Evolutionary conservation across 2,329 filamentous ascomycete genomes (phyloP).

Genomic region (Talaromyces sp.): DNA sequence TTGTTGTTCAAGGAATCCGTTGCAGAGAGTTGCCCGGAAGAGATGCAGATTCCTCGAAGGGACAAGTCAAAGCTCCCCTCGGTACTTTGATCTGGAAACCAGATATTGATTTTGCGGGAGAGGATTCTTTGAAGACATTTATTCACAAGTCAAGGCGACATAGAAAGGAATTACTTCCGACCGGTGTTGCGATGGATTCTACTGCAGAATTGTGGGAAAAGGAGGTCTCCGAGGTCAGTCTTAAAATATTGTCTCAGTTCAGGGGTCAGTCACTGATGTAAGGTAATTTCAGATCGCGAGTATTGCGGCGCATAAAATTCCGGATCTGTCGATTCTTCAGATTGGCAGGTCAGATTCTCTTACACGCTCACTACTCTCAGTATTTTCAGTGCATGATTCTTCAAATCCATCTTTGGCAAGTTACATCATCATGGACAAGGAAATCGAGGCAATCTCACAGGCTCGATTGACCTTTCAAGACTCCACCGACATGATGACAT

Average conservation of each 20-base stretch:
- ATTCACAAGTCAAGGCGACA: not conserved
- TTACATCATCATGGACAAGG: not conserved
- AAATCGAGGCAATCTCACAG: not conserved
- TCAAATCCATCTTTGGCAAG: not conserved
- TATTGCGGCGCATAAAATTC: not conserved
- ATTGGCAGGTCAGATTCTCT: not conserved
- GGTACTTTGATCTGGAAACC: conserved; percentile 4
- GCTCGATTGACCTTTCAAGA: not conserved
- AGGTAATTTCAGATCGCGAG: not conserved
- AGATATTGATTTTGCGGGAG: not conserved
- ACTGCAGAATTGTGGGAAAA: not conserved
- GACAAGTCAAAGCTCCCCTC: not conserved
- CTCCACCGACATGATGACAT: not conserved
- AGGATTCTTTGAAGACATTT: not conserved
- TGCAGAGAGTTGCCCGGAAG: conserved; percentile 1
- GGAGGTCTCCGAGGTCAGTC: not conserved
- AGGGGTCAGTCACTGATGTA: too few relatives aligned
- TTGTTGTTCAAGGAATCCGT: conserved; percentile 5
- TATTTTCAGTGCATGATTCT: not conserved
- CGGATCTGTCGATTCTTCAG: conserved; percentile 5
- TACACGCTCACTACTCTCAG: not conserved
- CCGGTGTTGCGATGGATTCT: not conserved
- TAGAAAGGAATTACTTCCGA: not conserved
- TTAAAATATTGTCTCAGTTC: too few relatives aligned
- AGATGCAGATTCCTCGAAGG: not conserved